Conservation (phyloP, 306 rosid species). For the Inga oerstediana region DNA sequence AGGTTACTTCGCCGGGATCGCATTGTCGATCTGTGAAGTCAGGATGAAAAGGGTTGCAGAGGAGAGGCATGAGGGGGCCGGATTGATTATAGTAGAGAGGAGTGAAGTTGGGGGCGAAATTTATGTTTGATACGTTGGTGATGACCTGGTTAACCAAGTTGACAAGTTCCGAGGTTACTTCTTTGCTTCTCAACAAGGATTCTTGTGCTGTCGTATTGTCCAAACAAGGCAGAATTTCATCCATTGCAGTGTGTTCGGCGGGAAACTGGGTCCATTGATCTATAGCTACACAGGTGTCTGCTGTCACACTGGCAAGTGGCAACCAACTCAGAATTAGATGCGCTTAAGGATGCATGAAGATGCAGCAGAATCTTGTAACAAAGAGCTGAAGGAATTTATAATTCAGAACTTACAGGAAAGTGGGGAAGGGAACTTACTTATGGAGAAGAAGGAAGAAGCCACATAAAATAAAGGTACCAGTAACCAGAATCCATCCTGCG, state of each 20-base stretch:
- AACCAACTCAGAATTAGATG: background rate
- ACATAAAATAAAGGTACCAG: conserved; percentile 78
- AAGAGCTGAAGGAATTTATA: background rate
- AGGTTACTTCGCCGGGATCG: conserved; percentile 50
- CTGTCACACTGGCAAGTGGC: conserved; percentile 67
- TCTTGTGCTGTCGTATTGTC: conserved; percentile 75
- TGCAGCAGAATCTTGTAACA: background rate
- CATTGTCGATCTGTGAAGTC: conserved; percentile 60
- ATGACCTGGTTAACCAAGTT: conserved; percentile 62
- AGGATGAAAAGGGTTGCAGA: conserved; percentile 73
- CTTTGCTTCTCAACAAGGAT: conserved; percentile 59
- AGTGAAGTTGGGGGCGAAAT: conserved; percentile 47
- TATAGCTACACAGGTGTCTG: conserved; percentile 89
- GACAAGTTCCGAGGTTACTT: conserved; percentile 69
- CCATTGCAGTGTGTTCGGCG: conserved; percentile 69
- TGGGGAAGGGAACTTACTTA: conserved; percentile 55
- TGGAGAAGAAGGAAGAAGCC: conserved; percentile 78
- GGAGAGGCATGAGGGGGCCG: conserved; percentile 69
- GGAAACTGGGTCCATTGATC: conserved; percentile 84
- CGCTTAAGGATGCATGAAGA: background rate
- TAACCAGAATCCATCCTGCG: conserved; percentile 89
- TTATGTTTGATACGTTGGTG: conserved; percentile 53
- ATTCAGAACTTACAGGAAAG: background rate
- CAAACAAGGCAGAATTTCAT: conserved; percentile 83
- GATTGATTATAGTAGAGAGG: conserved; percentile 79